Base-by-base conservation (phyloP, 768 basidiomycete species). In the Rhodotorula toruloides region DNA sequence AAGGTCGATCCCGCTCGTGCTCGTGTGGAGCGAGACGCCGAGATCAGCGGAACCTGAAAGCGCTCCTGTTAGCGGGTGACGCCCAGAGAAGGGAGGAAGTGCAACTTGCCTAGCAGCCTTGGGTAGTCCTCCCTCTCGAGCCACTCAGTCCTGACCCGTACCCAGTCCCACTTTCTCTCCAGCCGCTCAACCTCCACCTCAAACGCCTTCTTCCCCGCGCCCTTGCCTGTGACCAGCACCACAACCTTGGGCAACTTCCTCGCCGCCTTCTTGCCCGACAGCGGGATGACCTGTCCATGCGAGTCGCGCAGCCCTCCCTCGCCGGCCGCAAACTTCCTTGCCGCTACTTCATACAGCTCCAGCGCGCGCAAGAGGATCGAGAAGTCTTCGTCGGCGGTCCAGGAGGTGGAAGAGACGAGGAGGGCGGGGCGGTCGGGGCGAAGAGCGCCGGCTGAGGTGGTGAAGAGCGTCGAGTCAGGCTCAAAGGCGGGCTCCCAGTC, bases 371-470 rank as follows among this genome's bases (percentile, higher is more conserved):
- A 77, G 25, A 99, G 84, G 57, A 96, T 83, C 14, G 83, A 79
- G 71, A 99, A 97, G 76, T 98, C 92, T 76, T 99, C 96, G 74
- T 99, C 96, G 11, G 90, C 85, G 1, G 96, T 98, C 94, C 94
- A 98, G 22, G 89, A 91, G 2, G 96, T 99, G 71, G 90, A 90
- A 31, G 89, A 91, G 34, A 99, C 86, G 25, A 97, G 71, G 3
- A 98, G 79, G 1, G 91, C 92, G 8, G 91, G 90, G 62, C 93
- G 53, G 71, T 50, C 32, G 68, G 61, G 54, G 53, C n/a, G 72
- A 63, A 49, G 67, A 56, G 46, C 34, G 63, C 49, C 67, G 21
- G 37, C 27, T 50, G 58, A 31, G 19, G 78, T 67, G 21, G 77
- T 72, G 34, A 80, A 80, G 25, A 81, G 74, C 0, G 89, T 88